Conservation (phyloP, 2,329 filamentous ascomycete species). For the Myriosclerotinia scirpicola region DNA sequence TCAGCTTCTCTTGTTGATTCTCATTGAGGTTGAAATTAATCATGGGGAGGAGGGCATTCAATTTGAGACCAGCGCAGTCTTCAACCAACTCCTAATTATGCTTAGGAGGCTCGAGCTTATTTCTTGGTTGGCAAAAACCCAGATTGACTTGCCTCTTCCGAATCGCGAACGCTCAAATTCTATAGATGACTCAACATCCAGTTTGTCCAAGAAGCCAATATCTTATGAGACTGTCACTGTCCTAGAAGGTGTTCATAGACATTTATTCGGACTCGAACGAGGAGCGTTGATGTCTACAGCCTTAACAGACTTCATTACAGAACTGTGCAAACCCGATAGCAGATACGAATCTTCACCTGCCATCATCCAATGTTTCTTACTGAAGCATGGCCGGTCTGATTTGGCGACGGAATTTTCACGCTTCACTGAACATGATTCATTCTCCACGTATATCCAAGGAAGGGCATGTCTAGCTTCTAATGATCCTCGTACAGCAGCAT, state of each 20-base stretch:
- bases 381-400: conserved; percentile 60
- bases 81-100: conserved; percentile 66
- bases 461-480: conserved; percentile 72
- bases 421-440: conserved; percentile 59
- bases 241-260: conserved; percentile 59
- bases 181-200: conserved; percentile 34
- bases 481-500: conserved; percentile 70
- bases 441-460: conserved; percentile 79
- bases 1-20: conserved; percentile 77
- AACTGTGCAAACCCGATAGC: conserved; percentile 64
- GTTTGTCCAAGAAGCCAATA: conserved; percentile 44
- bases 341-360: conserved; percentile 63
- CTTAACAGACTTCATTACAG: conserved; percentile 65
- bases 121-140: conserved; percentile 63
- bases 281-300: conserved; percentile 54
- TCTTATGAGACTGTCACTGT: conserved; percentile 55
- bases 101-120: conserved; percentile 74
- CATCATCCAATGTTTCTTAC: conserved; percentile 61
- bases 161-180: conserved; percentile 45
- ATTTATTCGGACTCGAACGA: conserved; percentile 61
- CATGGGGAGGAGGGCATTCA: conserved; percentile 66
- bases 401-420: conserved; percentile 57
- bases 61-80: conserved; percentile 70
- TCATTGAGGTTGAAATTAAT: conserved; percentile 82
- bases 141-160: conserved; percentile 52